Conservation (phyloP, 169 alveolate genomes). For the Plasmodium coatneyi region DNA sequence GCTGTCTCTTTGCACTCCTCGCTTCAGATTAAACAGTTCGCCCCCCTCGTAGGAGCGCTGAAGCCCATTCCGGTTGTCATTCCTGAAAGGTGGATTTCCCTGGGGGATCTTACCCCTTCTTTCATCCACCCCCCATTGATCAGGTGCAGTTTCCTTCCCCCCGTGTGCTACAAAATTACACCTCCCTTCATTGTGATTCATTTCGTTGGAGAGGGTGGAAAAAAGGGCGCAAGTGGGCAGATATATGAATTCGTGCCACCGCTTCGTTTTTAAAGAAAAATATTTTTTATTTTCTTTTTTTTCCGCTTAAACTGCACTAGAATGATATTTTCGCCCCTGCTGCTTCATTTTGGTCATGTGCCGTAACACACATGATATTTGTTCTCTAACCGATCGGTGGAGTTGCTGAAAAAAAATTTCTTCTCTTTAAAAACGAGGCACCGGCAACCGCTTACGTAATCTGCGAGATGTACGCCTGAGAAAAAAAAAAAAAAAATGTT, state of each 20-base stretch:
- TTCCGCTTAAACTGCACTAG: background rate
- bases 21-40: background rate
- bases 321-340: background rate
- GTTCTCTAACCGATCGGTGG: background rate
- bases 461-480: background rate
- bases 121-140: background rate
- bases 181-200: slow-evolving; percentile 29
- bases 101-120: background rate
- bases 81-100: background rate
- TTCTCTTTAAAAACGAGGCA: background rate
- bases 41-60: background rate
- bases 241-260: background rate
- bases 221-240: background rate
- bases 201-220: slow-evolving; percentile 2
- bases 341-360: background rate
- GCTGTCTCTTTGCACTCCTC: background rate
- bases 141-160: background rate
- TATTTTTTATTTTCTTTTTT: background rate
- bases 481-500: background rate
- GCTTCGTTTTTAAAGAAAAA: background rate
- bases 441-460: background rate
- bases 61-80: background rate
- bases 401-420: background rate
- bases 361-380: background rate
- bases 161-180: slow-evolving; percentile 5